phyloP scores from a whole-genome alignment of 768 basidiomycete genomes.

The Lactarius hatsudake region DNA sequence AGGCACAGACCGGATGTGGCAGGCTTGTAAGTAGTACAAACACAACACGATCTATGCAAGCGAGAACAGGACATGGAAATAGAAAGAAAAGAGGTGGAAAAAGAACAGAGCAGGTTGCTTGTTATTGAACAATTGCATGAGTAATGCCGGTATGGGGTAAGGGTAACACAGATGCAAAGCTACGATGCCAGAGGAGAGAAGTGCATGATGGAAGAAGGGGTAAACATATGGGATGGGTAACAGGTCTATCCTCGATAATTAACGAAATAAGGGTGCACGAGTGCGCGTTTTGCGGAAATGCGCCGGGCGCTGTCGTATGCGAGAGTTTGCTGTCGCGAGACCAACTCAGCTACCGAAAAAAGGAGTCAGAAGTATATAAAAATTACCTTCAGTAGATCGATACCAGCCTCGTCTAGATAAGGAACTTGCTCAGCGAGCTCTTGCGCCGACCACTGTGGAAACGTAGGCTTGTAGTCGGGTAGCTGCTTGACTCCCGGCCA shows the following conservation, averaged over 20 bases:
- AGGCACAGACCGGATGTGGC: not conserved
- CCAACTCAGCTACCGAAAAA: not conserved
- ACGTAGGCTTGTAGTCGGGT: conserved; percentile 94
- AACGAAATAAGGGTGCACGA: conserved; percentile 47
- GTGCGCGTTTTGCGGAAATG: conserved; percentile 76
- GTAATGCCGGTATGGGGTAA: conserved; percentile 24
- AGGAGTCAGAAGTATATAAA: too few relatives aligned
- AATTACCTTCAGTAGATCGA: conserved; percentile 73
- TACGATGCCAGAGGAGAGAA: conserved; percentile 17
- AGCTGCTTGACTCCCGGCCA: conserved; percentile 90
- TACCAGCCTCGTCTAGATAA: conserved; percentile 69
- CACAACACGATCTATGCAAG: conserved; percentile 11
- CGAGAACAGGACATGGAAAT: not conserved
- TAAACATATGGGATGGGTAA: conserved; percentile 2
- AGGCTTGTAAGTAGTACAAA: not conserved
- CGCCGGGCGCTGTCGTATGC: conserved; percentile 89
- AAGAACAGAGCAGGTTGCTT: conserved; percentile 17
- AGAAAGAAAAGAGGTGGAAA: not conserved
- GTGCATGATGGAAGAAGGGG: conserved; percentile 14
- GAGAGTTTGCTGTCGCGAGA: conserved; percentile 38
- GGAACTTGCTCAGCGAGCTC: conserved; percentile 67
- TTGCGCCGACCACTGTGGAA: conserved; percentile 90
- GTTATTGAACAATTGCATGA: conserved; percentile 26
- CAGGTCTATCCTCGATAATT: conserved; percentile 41
- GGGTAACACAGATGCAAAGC: conserved; percentile 24